Conservation (phyloP, 352 stramenopile genomes). For the Globisporangium acanthophoron region DNA sequence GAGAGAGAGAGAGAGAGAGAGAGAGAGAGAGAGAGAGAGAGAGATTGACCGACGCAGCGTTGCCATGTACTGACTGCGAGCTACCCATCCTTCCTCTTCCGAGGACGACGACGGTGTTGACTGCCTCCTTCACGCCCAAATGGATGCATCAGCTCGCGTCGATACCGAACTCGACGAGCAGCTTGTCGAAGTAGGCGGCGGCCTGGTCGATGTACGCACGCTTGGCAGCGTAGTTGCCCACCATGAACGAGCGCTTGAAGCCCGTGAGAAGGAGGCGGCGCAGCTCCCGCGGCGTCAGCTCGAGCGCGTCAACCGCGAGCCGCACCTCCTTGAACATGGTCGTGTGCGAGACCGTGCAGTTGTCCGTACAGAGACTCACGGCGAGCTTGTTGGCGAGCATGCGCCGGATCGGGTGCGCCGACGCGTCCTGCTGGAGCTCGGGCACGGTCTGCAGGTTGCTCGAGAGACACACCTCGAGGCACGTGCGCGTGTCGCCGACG, state of each 20-base stretch:
- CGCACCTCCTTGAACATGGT: constrained; percentile 81
- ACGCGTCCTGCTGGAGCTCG: constrained; percentile 64
- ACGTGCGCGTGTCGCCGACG: constrained; percentile 74
- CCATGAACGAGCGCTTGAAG: constrained; percentile 86
- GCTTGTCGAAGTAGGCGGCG: constrained; percentile 83
- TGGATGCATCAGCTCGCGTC: constrained; percentile 10
- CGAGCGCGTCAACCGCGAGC: constrained; percentile 75
- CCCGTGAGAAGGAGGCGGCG: constrained; percentile 74
- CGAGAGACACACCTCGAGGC: constrained; percentile 83
- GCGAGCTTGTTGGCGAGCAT: constrained; percentile 85
- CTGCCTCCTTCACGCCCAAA: too few relatives aligned
- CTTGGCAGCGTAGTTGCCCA: constrained; percentile 68
- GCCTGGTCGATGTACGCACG: constrained; percentile 80
- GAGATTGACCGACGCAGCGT: not conserved
- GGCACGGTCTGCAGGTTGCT: constrained; percentile 86
- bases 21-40: not conserved
- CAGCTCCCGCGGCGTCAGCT: constrained; percentile 65
- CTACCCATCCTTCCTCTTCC: not conserved
- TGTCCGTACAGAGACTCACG: constrained; percentile 84
- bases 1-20: not conserved
- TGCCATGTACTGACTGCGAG: not conserved
- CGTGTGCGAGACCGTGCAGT: constrained; percentile 84
- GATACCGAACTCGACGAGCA: constrained; percentile 68
- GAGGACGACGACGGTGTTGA: too few relatives aligned
- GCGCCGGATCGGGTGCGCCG: constrained; percentile 62